Conservation (phyloP, 495 filamentous ascomycete genomes). For the Chaetomidium leptoderma region DNA sequence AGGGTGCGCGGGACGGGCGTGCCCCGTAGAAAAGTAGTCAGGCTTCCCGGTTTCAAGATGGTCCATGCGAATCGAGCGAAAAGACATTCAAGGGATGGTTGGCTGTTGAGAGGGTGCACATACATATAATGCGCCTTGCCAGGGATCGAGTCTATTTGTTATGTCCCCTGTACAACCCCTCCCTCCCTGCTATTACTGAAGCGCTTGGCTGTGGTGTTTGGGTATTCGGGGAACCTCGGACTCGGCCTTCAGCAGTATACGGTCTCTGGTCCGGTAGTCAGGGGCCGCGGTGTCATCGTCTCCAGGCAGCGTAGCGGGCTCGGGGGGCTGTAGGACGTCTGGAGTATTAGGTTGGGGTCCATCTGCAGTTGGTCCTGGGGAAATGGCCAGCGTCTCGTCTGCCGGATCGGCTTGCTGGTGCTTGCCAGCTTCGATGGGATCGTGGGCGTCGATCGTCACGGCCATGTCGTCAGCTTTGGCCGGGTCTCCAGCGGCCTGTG, state of each 20-base stretch:
- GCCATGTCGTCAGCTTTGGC: not conserved
- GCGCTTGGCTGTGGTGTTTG: no score
- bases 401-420: not conserved
- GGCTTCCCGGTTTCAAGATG: no score
- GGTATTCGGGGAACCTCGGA: no score
- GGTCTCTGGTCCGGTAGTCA: conserved; percentile 21
- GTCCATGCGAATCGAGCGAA: no score
- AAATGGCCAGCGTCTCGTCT: not conserved
- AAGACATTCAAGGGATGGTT: no score
- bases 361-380: not conserved
- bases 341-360: not conserved
- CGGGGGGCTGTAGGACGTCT: not conserved
- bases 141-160: conserved; percentile 36
- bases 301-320: not conserved
- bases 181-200: no score
- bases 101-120: no score
- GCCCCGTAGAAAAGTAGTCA: no score
- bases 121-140: conserved; percentile 41
- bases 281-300: not conserved
- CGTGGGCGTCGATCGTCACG: not conserved
- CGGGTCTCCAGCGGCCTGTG: not conserved
- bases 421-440: not conserved
- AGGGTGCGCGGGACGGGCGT: no score
- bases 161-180: conserved; percentile 38
- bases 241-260: conserved; percentile 27